Evolutionary conservation across 768 basidiomycete genomes (phyloP).

Genomic region (Pisolithus microcarpus): DNA sequence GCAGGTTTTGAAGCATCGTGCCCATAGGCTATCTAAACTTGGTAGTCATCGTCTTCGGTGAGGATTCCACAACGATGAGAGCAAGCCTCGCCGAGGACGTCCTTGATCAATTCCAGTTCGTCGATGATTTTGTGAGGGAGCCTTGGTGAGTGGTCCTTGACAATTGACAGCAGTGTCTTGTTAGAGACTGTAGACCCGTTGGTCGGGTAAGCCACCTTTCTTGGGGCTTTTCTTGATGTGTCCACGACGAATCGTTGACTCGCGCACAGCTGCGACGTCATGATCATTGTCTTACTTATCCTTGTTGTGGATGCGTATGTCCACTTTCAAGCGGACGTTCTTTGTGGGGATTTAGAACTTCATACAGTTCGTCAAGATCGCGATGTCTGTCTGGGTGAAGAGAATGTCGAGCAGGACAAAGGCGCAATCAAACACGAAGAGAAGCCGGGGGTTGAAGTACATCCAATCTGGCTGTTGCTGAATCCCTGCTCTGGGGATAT

Average conservation of each 20-base stretch:
- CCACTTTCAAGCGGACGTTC: conserved; percentile 15
- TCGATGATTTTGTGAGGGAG: too few relatives aligned
- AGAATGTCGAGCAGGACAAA: conserved; percentile 14
- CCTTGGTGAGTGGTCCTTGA: too few relatives aligned
- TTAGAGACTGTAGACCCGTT: too few relatives aligned
- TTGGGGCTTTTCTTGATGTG: conserved; percentile 13
- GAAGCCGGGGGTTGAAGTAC: conserved; percentile 24
- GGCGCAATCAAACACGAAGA: conserved; percentile 14
- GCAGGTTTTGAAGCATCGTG: too few relatives aligned
- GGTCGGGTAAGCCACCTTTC: conserved; percentile 10
- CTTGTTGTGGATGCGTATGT: conserved; percentile 9
- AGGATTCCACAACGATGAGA: not conserved
- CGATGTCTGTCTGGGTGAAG: conserved; percentile 10
- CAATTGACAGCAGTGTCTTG: too few relatives aligned
- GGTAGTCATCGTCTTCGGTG: not conserved
- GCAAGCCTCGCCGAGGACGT: too few relatives aligned
- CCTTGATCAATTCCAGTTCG: too few relatives aligned
- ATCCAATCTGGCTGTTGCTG: conserved; percentile 16
- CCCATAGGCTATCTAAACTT: too few relatives aligned
- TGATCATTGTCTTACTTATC: conserved; percentile 4
- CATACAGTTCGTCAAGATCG: conserved; percentile 9
- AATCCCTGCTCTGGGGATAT: conserved; percentile 24
- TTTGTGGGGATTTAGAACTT: conserved; percentile 10
- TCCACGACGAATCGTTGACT: conserved; percentile 11
- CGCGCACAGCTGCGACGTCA: not conserved